Conservation (phyloP, 2,329 filamentous ascomycete genomes). For the Volutella citrinella region DNA sequence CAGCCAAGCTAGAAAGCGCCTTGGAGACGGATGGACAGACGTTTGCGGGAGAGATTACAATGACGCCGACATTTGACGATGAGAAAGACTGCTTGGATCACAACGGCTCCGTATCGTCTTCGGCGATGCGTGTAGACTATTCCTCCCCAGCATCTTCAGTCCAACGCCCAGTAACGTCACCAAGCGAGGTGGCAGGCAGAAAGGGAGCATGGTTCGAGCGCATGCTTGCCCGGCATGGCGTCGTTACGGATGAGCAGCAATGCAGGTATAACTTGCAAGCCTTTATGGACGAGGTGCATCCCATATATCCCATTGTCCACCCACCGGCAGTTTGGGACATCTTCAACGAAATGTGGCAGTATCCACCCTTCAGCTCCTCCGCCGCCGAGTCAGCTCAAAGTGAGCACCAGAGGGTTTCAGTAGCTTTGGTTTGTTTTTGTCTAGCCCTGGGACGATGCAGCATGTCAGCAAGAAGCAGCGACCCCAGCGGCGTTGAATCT, state of each 20-base stretch:
- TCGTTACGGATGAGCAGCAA: slow-evolving; percentile 11
- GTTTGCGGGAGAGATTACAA: slow-evolving; percentile 16
- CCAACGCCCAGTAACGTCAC: neutral
- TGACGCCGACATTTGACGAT: slow-evolving; percentile 12
- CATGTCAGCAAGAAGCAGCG: slow-evolving; percentile 13
- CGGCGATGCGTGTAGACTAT: slow-evolving; percentile 3
- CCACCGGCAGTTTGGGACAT: slow-evolving; percentile 13
- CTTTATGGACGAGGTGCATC: slow-evolving; percentile 15
- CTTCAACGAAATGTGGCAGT: slow-evolving; percentile 16
- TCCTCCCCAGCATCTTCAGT: slow-evolving; percentile 4
- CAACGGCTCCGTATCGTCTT: slow-evolving; percentile 1
- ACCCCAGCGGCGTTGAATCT: slow-evolving; percentile 13
- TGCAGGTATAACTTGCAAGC: slow-evolving; percentile 11
- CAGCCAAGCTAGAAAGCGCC: slow-evolving; percentile 9
- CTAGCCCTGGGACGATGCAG: slow-evolving; percentile 16
- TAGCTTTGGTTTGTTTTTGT: slow-evolving; percentile 15
- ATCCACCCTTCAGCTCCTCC: slow-evolving; percentile 8
- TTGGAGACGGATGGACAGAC: slow-evolving; percentile 16
- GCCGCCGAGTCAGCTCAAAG: slow-evolving; percentile 5
- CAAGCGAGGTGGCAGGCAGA: no score
- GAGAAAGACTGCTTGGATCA: slow-evolving; percentile 4
- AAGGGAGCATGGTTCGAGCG: slow-evolving; percentile 14
- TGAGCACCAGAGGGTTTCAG: slow-evolving; percentile 11
- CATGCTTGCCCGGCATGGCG: slow-evolving; percentile 8
- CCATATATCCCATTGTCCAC: slow-evolving; percentile 13